phyloP scores from a whole-genome alignment of 75 land plant genomes.

The Isoetes taiwanensis region DNA sequence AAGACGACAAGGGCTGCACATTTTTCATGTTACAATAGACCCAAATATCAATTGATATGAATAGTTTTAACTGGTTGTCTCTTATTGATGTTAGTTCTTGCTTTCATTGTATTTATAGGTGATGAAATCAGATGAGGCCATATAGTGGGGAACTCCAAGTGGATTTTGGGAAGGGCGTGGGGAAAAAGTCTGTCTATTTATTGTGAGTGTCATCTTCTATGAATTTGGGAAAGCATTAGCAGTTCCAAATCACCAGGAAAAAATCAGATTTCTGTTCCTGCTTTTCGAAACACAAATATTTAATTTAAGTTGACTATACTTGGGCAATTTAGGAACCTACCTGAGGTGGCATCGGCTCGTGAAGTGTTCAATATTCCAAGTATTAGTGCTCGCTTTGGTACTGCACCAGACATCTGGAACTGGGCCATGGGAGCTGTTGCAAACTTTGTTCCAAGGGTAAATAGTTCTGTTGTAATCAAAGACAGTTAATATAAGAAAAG shows the following conservation, averaged over 20 bases:
- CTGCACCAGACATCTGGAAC: conserved; percentile 90
- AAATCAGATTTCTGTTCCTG: no score
- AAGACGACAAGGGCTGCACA: no score
- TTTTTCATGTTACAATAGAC: no score
- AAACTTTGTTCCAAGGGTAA: conserved; percentile 51
- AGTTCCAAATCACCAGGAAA: no score
- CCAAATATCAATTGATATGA: no score
- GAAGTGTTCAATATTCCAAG: conserved; percentile 67
- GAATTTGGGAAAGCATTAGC: no score
- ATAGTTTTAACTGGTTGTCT: no score
- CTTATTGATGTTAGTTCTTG: no score
- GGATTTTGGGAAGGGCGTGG: conserved; percentile 88
- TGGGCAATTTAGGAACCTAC: conserved; percentile 47
- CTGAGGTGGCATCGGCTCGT: conserved; percentile 73
- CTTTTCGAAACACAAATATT: not conserved
- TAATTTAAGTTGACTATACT: not conserved
- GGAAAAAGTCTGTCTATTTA: conserved; percentile 62
- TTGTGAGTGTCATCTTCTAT: no score
- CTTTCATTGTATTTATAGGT: conserved; percentile 40
- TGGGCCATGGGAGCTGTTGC: conserved; percentile 81
- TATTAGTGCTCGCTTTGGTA: conserved; percentile 91
- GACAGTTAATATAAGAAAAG: no score
- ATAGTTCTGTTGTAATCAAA: no score
- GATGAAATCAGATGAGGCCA: conserved; percentile 49
- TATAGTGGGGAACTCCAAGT: conserved; percentile 61